Percentiles rank a stretch among this genome's conserved stretches.
Evolutionary conservation across 2,329 filamentous ascomycete species (phyloP).

Genomic region (Penicillium sp.): DNA sequence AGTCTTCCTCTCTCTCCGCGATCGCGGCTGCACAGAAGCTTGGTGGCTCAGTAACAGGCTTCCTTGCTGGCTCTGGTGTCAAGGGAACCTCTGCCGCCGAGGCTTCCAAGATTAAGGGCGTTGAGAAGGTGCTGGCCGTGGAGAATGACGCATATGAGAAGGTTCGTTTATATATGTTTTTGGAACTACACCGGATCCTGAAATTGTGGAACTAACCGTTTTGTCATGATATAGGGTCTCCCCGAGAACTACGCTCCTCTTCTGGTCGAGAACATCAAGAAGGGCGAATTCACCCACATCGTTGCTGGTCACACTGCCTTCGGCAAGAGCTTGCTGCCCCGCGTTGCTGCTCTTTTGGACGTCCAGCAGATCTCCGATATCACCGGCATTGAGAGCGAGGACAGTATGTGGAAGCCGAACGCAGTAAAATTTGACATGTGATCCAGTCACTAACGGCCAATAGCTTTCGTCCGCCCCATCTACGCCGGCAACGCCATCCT

Average conservation of each 20-base stretch:
- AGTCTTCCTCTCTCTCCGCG: conserved; percentile 76
- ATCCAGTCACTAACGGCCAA: conserved; percentile 20
- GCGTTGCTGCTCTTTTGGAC: conserved; percentile 88
- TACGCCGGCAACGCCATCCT: conserved; percentile 97
- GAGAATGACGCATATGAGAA: conserved; percentile 92
- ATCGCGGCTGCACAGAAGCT: conserved; percentile 84
- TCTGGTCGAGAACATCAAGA: conserved; percentile 94
- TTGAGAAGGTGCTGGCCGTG: conserved; percentile 88
- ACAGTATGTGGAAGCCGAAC: conserved; percentile 56
- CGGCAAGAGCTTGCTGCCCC: conserved; percentile 90
- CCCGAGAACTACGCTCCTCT: conserved; percentile 94
- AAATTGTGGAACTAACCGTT: background rate
- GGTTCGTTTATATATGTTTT: conserved; percentile 49
- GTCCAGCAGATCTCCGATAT: conserved; percentile 93
- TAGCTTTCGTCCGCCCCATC: conserved; percentile 88
- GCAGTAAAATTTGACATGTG: conserved; percentile 18
- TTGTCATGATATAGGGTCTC: conserved; percentile 62
- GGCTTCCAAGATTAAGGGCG: conserved; percentile 82
- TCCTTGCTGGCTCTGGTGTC: conserved; percentile 79
- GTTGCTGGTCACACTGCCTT: conserved; percentile 91
- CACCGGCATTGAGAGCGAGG: conserved; percentile 80
- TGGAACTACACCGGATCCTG: background rate
- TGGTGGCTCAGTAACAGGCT: conserved; percentile 80
- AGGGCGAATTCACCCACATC: conserved; percentile 89
- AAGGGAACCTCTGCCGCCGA: conserved; percentile 73